A percentile compares a stretch with the other conserved stretches of the same genome.
Evolutionary conservation across 495 filamentous ascomycete genomes (phyloP).

Genomic region (Podospora appendiculata): DNA sequence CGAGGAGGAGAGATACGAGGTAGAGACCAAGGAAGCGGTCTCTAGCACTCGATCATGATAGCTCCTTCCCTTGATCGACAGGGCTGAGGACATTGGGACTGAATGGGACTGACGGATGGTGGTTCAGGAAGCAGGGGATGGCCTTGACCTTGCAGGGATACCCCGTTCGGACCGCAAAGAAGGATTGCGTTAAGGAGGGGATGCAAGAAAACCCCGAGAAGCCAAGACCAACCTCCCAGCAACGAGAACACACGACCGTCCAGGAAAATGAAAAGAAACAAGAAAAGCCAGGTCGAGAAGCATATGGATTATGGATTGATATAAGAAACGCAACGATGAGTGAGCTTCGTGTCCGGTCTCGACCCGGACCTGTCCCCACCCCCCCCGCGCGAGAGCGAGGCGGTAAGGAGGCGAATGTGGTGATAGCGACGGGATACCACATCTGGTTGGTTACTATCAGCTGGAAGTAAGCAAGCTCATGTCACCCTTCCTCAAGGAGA

Average conservation of each 20-base stretch:
- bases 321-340: too few species aligned
- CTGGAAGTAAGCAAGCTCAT: too few species aligned
- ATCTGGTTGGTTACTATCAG: too few species aligned
- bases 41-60: conserved; percentile 1
- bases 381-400: too few species aligned
- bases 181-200: neutral
- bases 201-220: neutral
- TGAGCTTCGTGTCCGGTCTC: too few species aligned
- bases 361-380: too few species aligned
- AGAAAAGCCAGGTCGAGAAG: neutral
- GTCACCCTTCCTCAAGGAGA: too few species aligned
- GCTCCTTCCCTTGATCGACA: neutral
- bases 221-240: neutral
- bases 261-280: neutral
- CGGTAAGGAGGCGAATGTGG: too few species aligned
- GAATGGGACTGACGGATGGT: neutral
- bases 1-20: conserved; percentile 27
- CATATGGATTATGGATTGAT: too few species aligned
- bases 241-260: neutral
- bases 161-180: neutral
- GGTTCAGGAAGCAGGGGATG: neutral
- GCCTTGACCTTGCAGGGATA: too few species aligned
- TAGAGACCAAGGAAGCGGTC: conserved; percentile 8
- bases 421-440: too few species aligned
- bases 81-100: neutral